Percentiles rank a stretch among this genome's conserved stretches.
phyloP scores from a whole-genome alignment of 225 moss, liverwort and hornwort genomes.

The Sphagnum tenellum region DNA sequence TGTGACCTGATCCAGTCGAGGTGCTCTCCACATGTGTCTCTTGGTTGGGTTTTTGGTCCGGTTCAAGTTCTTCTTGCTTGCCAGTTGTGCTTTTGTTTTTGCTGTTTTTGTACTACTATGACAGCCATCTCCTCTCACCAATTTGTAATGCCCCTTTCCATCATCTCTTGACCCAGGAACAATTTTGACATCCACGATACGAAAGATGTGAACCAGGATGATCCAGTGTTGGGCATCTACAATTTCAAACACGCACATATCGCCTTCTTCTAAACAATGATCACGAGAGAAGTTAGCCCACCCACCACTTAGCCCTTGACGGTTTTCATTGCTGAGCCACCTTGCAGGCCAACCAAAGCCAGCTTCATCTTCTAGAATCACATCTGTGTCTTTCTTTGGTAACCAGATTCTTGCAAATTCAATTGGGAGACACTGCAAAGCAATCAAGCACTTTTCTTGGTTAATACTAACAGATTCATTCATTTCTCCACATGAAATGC shows the following conservation, averaged over 20 bases:
- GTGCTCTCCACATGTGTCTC: too few species aligned
- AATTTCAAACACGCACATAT: constrained; percentile 33
- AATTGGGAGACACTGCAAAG: constrained; percentile 21
- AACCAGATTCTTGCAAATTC: constrained; percentile 13
- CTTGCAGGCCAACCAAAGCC: constrained; percentile 19
- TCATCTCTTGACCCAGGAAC: too few species aligned
- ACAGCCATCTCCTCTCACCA: too few species aligned
- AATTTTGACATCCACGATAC: constrained; percentile 17
- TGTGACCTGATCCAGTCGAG: too few species aligned
- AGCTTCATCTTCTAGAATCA: constrained; percentile 20
- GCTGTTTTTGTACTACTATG: too few species aligned
- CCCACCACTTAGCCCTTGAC: constrained; percentile 16
- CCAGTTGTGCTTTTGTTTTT: too few species aligned
- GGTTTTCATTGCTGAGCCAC: constrained; percentile 14
- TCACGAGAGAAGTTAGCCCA: constrained; percentile 24
- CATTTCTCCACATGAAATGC: too few species aligned
- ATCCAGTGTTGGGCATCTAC: constrained; percentile 8
- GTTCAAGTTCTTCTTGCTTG: too few species aligned
- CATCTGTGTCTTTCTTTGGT: constrained; percentile 2
- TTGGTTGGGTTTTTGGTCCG: too few species aligned
- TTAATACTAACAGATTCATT: background rate
- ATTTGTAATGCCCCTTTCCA: too few species aligned
- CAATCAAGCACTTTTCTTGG: background rate
- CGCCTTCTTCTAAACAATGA: constrained; percentile 33
- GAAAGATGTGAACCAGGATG: constrained; percentile 28